phyloP scores from a whole-genome alignment of 148 eudicot genomes.

The Oxyria digyna region DNA sequence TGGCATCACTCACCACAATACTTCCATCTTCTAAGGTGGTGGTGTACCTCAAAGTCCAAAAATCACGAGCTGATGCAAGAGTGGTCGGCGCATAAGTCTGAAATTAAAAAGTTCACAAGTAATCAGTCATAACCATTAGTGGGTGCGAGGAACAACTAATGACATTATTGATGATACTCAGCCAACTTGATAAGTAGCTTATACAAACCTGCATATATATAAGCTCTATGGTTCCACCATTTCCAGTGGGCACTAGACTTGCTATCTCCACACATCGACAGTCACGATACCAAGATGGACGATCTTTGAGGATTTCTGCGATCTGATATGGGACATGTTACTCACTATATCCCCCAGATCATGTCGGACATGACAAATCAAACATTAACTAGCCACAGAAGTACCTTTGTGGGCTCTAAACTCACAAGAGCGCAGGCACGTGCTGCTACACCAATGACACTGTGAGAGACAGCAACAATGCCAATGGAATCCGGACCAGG shows the following conservation, averaged over 20 bases:
- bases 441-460: slow-evolving; percentile 60
- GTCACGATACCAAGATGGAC: slow-evolving; percentile 55
- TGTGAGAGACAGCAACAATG: slow-evolving; percentile 61
- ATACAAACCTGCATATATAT: slow-evolving; percentile 49
- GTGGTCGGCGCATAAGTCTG: slow-evolving; percentile 58
- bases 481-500: slow-evolving; percentile 91
- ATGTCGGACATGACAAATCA: not conserved
- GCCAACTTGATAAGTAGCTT: not conserved
- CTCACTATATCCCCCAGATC: not conserved
- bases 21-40: slow-evolving; percentile 55
- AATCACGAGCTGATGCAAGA: slow-evolving; percentile 53
- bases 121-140: not conserved
- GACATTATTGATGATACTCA: not conserved
- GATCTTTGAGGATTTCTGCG: slow-evolving; percentile 62
- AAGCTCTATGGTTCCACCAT: slow-evolving; percentile 59
- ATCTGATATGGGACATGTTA: slow-evolving; percentile 19
- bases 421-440: slow-evolving; percentile 68
- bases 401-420: slow-evolving; percentile 54
- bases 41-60: slow-evolving; percentile 55
- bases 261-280: slow-evolving; percentile 44
- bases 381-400: not conserved
- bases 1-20: slow-evolving; percentile 33
- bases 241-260: slow-evolving; percentile 39
- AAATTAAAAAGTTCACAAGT: slow-evolving; percentile 7
- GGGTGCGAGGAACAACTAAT: not conserved